Evolutionary conservation across 768 basidiomycete genomes (phyloP).

Genomic region (Leccinum fibrillosum): DNA sequence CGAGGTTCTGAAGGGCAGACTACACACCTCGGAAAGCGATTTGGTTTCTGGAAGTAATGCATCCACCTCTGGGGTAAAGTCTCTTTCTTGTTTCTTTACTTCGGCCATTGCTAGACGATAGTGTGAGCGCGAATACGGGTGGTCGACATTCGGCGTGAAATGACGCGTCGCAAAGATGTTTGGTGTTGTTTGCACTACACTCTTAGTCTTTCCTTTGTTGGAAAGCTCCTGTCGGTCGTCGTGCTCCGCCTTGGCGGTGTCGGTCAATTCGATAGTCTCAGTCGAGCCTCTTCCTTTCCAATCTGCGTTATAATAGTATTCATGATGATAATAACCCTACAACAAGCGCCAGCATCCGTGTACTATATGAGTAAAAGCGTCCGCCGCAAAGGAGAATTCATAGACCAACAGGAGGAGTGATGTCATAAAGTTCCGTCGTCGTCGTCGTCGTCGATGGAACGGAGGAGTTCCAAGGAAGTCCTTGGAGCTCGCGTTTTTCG

Average conservation of each 20-base stretch:
- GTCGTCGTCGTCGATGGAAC: slow-evolving; percentile 19
- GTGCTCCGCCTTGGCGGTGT: background rate
- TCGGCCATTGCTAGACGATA: slow-evolving; percentile 64
- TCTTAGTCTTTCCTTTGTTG: slow-evolving; percentile 15
- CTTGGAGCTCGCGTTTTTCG: slow-evolving; percentile 31
- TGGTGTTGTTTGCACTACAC: slow-evolving; percentile 33
- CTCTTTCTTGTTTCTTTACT: slow-evolving; percentile 81
- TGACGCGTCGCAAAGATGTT: slow-evolving; percentile 68
- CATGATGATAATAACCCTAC: slow-evolving; percentile 41
- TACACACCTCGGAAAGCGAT: slow-evolving; percentile 64
- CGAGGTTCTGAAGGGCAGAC: background rate
- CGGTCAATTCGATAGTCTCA: slow-evolving; percentile 14
- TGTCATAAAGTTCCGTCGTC: slow-evolving; percentile 28
- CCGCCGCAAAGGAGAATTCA: slow-evolving; percentile 38
- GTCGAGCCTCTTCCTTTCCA: slow-evolving; percentile 26
- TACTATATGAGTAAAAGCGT: slow-evolving; percentile 42
- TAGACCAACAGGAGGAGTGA: slow-evolving; percentile 48
- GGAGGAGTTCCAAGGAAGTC: slow-evolving; percentile 19
- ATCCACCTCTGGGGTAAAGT: slow-evolving; percentile 83
- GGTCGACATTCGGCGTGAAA: slow-evolving; percentile 25
- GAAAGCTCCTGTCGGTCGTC: slow-evolving; percentile 18
- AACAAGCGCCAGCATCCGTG: slow-evolving; percentile 44
- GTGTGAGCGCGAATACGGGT: slow-evolving; percentile 40
- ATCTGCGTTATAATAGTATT: slow-evolving; percentile 35
- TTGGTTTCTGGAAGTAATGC: slow-evolving; percentile 67